Conservation (phyloP, 2,329 filamentous ascomycete species). For the Epicoccum sorghinum region DNA sequence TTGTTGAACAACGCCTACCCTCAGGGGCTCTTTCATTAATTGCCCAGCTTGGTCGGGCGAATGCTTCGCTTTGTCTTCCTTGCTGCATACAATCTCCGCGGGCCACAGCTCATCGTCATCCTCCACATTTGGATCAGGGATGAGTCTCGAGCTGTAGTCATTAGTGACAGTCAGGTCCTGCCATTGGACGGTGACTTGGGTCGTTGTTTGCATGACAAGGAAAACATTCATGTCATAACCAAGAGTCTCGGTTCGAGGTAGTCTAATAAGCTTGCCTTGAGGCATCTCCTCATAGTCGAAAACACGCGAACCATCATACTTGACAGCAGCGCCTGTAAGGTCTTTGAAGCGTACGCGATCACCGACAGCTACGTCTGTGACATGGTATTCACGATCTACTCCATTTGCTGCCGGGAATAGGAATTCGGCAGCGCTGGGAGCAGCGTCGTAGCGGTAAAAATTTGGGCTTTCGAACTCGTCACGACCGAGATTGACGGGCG, state of each 20-base stretch:
- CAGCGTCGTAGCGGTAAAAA: constrained; percentile 54
- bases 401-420: constrained; percentile 34
- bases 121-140: constrained; percentile 58
- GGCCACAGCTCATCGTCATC: constrained; percentile 64
- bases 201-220: constrained; percentile 56
- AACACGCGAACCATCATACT: constrained; percentile 53
- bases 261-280: constrained; percentile 51
- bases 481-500: constrained; percentile 35
- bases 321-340: constrained; percentile 55
- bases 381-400: constrained; percentile 38
- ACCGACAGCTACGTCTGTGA: constrained; percentile 51
- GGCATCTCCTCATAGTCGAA: constrained; percentile 32
- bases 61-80: constrained; percentile 37
- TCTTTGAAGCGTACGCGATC: constrained; percentile 63
- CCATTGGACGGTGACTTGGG: constrained; percentile 63
- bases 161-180: constrained; percentile 61
- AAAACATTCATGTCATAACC: constrained; percentile 67
- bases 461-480: constrained; percentile 52
- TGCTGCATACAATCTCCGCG: constrained; percentile 60
- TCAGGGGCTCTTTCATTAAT: constrained; percentile 51
- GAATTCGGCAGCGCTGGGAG: constrained; percentile 25
- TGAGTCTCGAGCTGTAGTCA: constrained; percentile 53
- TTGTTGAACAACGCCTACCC: constrained; percentile 63
- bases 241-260: constrained; percentile 55
- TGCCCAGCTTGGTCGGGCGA: constrained; percentile 17